Evolutionary conservation across 352 stramenopile genomes (phyloP).

Genomic region (Pythium monospermum): DNA sequence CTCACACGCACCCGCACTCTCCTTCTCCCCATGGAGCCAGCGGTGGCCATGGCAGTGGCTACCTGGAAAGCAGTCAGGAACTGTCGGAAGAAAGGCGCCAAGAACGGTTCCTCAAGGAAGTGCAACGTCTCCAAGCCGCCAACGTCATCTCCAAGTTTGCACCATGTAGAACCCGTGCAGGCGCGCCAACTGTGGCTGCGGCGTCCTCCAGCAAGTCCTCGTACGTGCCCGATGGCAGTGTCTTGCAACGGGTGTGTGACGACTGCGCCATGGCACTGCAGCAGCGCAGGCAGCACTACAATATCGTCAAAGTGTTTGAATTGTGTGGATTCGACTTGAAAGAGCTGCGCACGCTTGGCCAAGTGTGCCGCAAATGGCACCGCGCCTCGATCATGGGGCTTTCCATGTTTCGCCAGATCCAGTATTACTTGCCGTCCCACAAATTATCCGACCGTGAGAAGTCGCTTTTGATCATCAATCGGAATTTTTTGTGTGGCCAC

Average conservation of each 20-base stretch:
- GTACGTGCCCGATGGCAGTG: constrained; percentile 57
- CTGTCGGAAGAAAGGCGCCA: constrained; percentile 42
- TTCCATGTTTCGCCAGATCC: constrained; percentile 86
- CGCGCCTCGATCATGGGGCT: constrained; percentile 84
- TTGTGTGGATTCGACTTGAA: constrained; percentile 76
- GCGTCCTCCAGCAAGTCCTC: constrained; percentile 33
- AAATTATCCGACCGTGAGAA: constrained; percentile 67
- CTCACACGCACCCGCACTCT: not conserved
- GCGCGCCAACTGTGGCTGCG: constrained; percentile 19
- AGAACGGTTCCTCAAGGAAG: constrained; percentile 64
- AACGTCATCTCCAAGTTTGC: constrained; percentile 75
- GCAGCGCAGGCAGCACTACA: constrained; percentile 81
- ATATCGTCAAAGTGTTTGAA: constrained; percentile 82
- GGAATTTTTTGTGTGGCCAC: constrained; percentile 66
- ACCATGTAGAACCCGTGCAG: constrained; percentile 35
- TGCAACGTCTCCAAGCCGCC: constrained; percentile 53
- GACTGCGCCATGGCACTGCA: constrained; percentile 75
- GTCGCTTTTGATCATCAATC: constrained; percentile 73
- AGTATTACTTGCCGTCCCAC: constrained; percentile 82
- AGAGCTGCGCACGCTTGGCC: constrained; percentile 62
- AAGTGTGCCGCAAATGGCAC: constrained; percentile 85
- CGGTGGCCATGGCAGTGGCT: constrained; percentile 4
- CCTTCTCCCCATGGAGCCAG: not conserved
- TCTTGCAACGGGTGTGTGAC: constrained; percentile 79
- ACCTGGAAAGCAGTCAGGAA: constrained; percentile 27